Percentiles rank a stretch among this genome's conserved stretches.
Evolutionary conservation across 805 yeast species (phyloP).

Genomic region (Sungouiozyma ichnusensis): DNA sequence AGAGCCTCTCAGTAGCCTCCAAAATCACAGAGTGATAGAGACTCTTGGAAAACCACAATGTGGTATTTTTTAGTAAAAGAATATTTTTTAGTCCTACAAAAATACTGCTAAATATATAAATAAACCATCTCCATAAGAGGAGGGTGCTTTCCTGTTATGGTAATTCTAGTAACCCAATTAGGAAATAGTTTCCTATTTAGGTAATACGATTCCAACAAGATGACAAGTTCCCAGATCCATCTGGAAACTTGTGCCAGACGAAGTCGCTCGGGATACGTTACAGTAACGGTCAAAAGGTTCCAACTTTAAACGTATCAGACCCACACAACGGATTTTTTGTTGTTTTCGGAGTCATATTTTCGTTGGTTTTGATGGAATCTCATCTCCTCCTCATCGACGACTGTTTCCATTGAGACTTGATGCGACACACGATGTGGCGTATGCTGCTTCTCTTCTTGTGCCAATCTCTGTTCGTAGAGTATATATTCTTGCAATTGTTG

Average conservation of each 20-base stretch:
- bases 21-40: too few relatives aligned
- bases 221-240: neutral
- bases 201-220: neutral
- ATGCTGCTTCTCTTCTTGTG: neutral
- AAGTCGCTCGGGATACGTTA: too few relatives aligned
- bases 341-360: neutral
- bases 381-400: neutral
- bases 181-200: neutral
- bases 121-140: too few relatives aligned
- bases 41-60: too few relatives aligned
- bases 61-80: too few relatives aligned
- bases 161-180: neutral
- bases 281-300: too few relatives aligned
- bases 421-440: neutral
- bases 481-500: neutral
- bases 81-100: too few relatives aligned
- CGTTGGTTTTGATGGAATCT: neutral
- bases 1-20: too few relatives aligned
- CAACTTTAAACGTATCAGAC: too few relatives aligned
- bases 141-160: neutral
- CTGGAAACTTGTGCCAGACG: neutral
- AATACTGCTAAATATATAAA: too few relatives aligned
- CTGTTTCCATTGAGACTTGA: neutral
- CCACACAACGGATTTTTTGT: neutral
- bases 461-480: neutral